Conservation (phyloP, 2,329 filamentous ascomycete genomes). For the Penicillium janthinellum region DNA sequence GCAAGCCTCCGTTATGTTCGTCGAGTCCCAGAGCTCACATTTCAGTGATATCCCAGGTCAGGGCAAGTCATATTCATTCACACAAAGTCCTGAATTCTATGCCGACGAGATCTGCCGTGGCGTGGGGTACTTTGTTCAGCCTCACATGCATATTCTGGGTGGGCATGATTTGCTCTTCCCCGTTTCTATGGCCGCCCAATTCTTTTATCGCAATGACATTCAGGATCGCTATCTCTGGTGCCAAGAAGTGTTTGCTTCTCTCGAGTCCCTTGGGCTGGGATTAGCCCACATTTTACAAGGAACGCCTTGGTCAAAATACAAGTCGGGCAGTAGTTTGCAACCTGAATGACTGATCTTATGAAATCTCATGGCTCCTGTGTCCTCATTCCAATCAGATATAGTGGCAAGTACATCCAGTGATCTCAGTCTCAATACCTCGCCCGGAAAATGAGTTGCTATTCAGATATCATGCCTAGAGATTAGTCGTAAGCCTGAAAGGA, state of each 20-base stretch:
- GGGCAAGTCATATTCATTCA: background rate
- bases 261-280: slow-evolving; percentile 14
- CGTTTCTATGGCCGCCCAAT: slow-evolving; percentile 13
- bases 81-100: slow-evolving; percentile 7
- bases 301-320: slow-evolving; percentile 20
- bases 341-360: background rate
- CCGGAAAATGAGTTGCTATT: too few species aligned
- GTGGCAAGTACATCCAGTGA: background rate
- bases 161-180: slow-evolving; percentile 17
- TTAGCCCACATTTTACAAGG: slow-evolving; percentile 13
- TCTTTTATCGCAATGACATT: slow-evolving; percentile 10
- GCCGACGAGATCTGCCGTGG: slow-evolving; percentile 18
- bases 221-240: slow-evolving; percentile 18
- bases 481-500: too few species aligned
- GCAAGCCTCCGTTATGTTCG: background rate
- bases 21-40: background rate
- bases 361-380: background rate
- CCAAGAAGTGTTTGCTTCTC: slow-evolving; percentile 15
- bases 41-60: background rate
- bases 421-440: background rate
- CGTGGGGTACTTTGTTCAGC: slow-evolving; percentile 20
- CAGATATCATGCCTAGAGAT: too few species aligned
- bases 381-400: background rate
- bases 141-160: slow-evolving; percentile 20
- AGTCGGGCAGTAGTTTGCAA: background rate